These are phyloP conservation scores for Spizellomyces punctatus DNA, from an alignment of 192 early-diverging fungal genomes.

Conservation along the genomic window DNA sequence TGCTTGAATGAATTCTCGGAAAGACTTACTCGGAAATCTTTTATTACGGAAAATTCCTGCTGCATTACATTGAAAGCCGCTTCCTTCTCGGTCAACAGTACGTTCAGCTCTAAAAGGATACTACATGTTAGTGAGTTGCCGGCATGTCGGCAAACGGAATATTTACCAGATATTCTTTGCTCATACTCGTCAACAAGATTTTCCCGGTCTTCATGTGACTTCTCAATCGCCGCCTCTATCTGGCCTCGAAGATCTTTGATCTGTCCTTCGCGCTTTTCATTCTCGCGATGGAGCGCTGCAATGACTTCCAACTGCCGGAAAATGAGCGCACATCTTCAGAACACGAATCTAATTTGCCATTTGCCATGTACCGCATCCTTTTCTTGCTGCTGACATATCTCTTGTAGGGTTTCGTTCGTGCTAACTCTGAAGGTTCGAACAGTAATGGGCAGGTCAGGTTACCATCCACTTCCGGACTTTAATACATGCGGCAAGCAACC, in stretches of 20 bases:
- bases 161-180: slow-evolving; percentile 47
- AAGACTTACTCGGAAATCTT: slow-evolving; percentile 60
- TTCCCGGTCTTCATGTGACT: slow-evolving; percentile 36
- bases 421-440: slow-evolving; percentile 28
- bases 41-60: slow-evolving; percentile 63
- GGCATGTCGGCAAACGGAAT: neutral
- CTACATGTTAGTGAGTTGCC: neutral
- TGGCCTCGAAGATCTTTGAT: slow-evolving; percentile 47
- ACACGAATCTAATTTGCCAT: neutral
- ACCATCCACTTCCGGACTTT: neutral
- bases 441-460: neutral
- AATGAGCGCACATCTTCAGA: neutral
- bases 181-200: slow-evolving; percentile 48
- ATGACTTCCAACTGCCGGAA: slow-evolving; percentile 60
- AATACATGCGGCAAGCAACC: neutral
- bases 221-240: slow-evolving; percentile 40
- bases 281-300: slow-evolving; percentile 57
- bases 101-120: slow-evolving; percentile 43
- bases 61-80: slow-evolving; percentile 63
- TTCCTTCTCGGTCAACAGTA: slow-evolving; percentile 58
- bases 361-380: slow-evolving; percentile 56
- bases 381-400: slow-evolving; percentile 56
- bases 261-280: slow-evolving; percentile 52
- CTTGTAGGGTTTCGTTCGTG: slow-evolving; percentile 57
- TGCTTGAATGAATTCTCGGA: neutral